phyloP scores from a whole-genome alignment of 2,329 filamentous ascomycete genomes.

The Colletotrichum australisinense region DNA sequence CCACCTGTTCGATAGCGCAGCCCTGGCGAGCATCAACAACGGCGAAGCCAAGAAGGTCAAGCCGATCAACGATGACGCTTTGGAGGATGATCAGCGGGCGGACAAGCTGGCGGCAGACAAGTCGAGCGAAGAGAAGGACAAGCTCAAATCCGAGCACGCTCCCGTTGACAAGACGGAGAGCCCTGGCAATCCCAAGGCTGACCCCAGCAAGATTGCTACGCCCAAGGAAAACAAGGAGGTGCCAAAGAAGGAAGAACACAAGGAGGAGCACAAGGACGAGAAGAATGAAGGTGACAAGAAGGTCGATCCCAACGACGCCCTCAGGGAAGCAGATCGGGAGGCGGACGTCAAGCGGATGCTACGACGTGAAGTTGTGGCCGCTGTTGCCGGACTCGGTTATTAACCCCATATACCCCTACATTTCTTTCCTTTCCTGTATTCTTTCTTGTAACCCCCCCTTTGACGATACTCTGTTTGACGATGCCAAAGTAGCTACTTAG shows the following conservation, averaged over 20 bases:
- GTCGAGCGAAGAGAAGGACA: conserved; percentile 23
- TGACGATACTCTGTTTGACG: background rate
- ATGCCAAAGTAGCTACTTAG: no score
- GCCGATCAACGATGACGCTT: conserved; percentile 24
- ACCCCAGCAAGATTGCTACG: conserved; percentile 17
- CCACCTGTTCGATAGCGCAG: conserved; percentile 31
- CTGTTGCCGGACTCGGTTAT: conserved; percentile 32
- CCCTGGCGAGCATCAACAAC: conserved; percentile 19
- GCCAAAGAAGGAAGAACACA: background rate
- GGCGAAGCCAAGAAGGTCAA: conserved; percentile 25
- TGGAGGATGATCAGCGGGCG: conserved; percentile 34
- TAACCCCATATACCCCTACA: conserved; percentile 1
- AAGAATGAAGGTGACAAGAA: conserved; percentile 28
- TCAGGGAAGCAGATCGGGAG: conserved; percentile 25
- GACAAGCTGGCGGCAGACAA: conserved; percentile 26
- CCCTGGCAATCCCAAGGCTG: conserved; percentile 27
- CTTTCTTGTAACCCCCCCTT: background rate
- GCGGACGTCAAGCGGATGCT: conserved; percentile 25
- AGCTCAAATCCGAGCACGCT: conserved; percentile 24
- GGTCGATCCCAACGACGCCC: conserved; percentile 33
- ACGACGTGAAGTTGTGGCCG: conserved; percentile 25
- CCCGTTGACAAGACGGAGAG: conserved; percentile 24
- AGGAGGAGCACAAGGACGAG: conserved; percentile 12
- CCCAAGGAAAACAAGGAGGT: conserved; percentile 4
- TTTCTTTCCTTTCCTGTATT: background rate